Evolutionary conservation across 225 moss, liverwort and hornwort species (phyloP).

Genomic region (Polytrichum formosum): DNA sequence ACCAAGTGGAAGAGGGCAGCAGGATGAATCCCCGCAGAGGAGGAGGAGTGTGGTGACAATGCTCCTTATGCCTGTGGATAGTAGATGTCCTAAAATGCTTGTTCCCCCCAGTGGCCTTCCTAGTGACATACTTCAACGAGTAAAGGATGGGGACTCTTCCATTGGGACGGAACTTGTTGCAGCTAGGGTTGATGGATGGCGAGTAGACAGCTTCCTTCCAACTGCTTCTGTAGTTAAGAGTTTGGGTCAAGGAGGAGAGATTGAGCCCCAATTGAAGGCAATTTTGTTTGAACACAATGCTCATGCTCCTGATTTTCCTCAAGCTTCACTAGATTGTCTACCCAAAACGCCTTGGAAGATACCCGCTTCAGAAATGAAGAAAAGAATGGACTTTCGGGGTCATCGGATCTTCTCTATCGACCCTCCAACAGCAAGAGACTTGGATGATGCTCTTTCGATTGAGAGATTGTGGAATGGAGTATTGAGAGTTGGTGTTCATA

Average conservation of each 20-base stretch:
- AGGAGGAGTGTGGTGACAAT: conserved; percentile 42
- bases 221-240: conserved; percentile 60
- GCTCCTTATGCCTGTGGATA: conserved; percentile 74
- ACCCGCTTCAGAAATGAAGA: conserved; percentile 60
- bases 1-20: conserved; percentile 39
- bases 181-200: conserved; percentile 75
- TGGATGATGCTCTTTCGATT: conserved; percentile 92
- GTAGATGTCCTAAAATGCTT: conserved; percentile 78
- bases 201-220: conserved; percentile 64
- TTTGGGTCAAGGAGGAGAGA: conserved; percentile 87
- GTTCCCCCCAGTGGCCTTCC: conserved; percentile 62
- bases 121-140: conserved; percentile 54
- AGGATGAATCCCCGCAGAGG: conserved; percentile 51
- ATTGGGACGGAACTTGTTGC: conserved; percentile 76
- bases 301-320: conserved; percentile 73
- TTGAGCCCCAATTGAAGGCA: conserved; percentile 86
- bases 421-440: conserved; percentile 83
- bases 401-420: conserved; percentile 84
- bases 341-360: conserved; percentile 85
- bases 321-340: conserved; percentile 65
- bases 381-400: conserved; percentile 64
- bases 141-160: conserved; percentile 71
- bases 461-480: conserved; percentile 62
- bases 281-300: conserved; percentile 82
- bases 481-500: conserved; percentile 83